phyloP scores from a whole-genome alignment of 1,284 basidiomycete genomes.

The Hypsizygus ulmarius region DNA sequence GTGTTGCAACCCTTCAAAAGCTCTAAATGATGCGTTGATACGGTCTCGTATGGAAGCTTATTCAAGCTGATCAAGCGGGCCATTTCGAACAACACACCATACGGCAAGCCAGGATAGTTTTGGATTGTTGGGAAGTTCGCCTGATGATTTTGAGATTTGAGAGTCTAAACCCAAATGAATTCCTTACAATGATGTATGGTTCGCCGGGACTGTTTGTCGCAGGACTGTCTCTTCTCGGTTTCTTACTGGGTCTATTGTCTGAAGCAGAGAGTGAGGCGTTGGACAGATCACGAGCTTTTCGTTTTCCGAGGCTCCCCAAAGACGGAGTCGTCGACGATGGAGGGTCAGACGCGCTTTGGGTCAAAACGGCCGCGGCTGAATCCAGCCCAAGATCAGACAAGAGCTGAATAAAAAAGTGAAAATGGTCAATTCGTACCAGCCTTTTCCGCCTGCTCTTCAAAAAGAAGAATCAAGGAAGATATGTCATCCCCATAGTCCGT shows the following conservation, averaged over 20 bases:
- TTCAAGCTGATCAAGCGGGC: slow-evolving; percentile 18
- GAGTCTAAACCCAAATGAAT: not conserved
- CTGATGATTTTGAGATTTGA: slow-evolving; percentile 3
- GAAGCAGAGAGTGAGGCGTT: not conserved
- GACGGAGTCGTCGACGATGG: slow-evolving; percentile 4
- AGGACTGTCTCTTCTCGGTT: not conserved
- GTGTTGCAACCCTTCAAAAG: slow-evolving; percentile 18
- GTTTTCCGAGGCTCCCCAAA: slow-evolving; percentile 5
- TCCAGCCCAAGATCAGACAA: not conserved
- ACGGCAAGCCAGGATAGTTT: slow-evolving; percentile 7
- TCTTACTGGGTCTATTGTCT: slow-evolving; percentile 7
- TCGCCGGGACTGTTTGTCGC: not conserved
- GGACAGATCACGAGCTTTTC: slow-evolving; percentile 1
- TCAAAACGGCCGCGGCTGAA: not conserved
- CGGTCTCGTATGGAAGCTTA: slow-evolving; percentile 8
- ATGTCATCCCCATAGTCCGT: slow-evolving; percentile 4
- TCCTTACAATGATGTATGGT: slow-evolving; percentile 17
- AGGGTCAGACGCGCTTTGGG: slow-evolving; percentile 6
- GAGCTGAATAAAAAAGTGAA: not conserved
- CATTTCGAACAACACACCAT: slow-evolving; percentile 21
- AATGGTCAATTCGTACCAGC: not conserved
- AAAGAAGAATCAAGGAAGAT: not conserved
- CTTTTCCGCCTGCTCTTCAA: not conserved
- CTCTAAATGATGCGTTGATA: slow-evolving; percentile 7
- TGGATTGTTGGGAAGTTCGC: slow-evolving; percentile 9